Base-by-base conservation (phyloP, 441 rosid species). In the Gossypium lobatum region DNA sequence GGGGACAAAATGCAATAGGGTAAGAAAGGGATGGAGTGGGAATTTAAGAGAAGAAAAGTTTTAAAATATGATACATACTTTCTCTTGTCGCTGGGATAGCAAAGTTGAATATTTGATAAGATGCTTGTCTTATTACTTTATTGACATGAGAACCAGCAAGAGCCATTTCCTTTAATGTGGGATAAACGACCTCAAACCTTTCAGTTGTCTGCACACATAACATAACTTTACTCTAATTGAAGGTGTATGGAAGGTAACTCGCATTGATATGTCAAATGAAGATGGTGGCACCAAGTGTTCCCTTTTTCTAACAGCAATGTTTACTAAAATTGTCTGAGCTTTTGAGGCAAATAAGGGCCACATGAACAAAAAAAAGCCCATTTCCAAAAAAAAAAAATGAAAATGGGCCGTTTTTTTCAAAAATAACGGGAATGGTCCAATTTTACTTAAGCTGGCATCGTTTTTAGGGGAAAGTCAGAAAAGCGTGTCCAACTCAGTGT, bases 231-330 rank as follows among this genome's bases (percentile, higher is more conserved):
- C 79, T 78, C 91, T 92, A 73, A 89, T 83, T 1, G 94, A 85
- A 73, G 97, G 75, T 6, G 88, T 21, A 14, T 96, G 97, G 82
- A 91, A 90, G 34, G 97, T 87, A 71, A 88, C 86, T 64, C 83
- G 81, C 79, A 93, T 31, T 80, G 93, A 77, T 53, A 80, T 83
- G 76, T 93, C 97, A 52, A 91, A 78, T 25, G 93, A 85, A 79
- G 86, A 74, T 76, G 98, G 98, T 3, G 97, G 92, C 52, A 95
- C 76, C 81, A 90, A 75, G 31, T 97, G 92, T 70, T 92, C 98
- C 53, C 97, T 97, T 76, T 83, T 94, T 80, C 93, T 88, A 77
- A 87, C 89, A 69, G 98, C 96, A 59, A 90, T 89, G 74, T 86
- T 95, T 13, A 87, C 84, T 68, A 95, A 84, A 55, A 95, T 86